phyloP scores from a whole-genome alignment of 148 eudicot genomes.

The Chenopodium suecicum region DNA sequence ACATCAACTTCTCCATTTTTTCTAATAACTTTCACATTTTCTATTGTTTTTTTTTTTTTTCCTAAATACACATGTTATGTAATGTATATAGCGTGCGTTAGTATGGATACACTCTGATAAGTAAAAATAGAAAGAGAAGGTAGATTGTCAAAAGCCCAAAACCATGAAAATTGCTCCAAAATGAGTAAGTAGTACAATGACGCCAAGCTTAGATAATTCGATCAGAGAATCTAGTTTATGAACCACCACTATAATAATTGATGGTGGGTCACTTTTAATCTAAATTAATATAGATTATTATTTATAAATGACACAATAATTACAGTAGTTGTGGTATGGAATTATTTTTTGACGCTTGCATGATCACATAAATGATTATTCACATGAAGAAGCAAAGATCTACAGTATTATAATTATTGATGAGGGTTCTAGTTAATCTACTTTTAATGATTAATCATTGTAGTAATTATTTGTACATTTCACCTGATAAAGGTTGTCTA shows the following conservation, averaged over 20 bases:
- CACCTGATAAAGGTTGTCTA: conserved; percentile 18
- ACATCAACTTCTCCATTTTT: no score
- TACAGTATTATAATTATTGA: not conserved
- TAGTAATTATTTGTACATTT: conserved; percentile 22
- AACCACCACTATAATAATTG: not conserved
- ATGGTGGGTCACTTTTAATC: not conserved
- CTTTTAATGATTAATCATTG: conserved; percentile 27
- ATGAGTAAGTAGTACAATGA: not conserved
- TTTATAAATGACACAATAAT: not conserved
- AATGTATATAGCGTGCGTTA: no score
- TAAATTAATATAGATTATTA: not conserved
- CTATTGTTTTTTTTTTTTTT: no score
- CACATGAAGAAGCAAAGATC: conserved; percentile 7
- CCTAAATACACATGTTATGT: no score
- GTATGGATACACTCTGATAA: no score
- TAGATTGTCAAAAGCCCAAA: not conserved
- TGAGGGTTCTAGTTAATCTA: not conserved
- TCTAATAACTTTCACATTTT: no score
- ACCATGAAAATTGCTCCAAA: not conserved
- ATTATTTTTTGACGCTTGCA: not conserved
- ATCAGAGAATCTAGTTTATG: not conserved
- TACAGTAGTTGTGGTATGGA: not conserved
- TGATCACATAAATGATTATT: conserved; percentile 15
- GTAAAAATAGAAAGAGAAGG: no score
- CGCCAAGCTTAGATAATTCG: not conserved